Conservation (phyloP, 2,329 filamentous ascomycete genomes). For the Curvularia sp. region DNA sequence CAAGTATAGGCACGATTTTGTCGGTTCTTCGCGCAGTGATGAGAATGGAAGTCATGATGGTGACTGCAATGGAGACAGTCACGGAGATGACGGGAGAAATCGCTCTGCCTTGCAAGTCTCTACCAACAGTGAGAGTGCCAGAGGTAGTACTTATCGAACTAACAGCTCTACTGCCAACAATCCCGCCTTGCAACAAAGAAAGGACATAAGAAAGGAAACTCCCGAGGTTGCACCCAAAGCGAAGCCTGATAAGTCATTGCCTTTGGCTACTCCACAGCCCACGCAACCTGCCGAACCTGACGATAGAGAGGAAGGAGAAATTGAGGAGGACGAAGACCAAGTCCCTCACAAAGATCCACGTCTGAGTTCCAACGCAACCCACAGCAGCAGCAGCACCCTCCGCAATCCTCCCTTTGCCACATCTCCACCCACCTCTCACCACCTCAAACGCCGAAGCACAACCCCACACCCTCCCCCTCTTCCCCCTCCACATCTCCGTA, state of each 20-base stretch:
- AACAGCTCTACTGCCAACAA: neutral
- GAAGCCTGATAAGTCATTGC: neutral
- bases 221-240: too few relatives aligned
- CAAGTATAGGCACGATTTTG: conserved; percentile 10
- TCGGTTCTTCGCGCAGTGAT: neutral
- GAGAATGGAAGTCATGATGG: neutral
- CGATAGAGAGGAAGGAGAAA: neutral
- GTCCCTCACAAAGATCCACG: neutral
- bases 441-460: too few relatives aligned
- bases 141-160: neutral
- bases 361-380: too few relatives aligned
- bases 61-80: neutral
- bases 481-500: too few relatives aligned
- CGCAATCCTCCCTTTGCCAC: neutral
- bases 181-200: neutral
- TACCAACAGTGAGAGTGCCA: neutral
- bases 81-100: neutral
- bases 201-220: neutral
- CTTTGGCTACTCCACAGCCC: too few relatives aligned
- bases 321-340: neutral
- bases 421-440: neutral
- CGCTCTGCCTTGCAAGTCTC: neutral
- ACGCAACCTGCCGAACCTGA: neutral
- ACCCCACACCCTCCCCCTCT: too few relatives aligned
- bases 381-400: too few relatives aligned